Conservation (phyloP, 2,329 filamentous ascomycete genomes). For the Graphilbum fragrans region DNA sequence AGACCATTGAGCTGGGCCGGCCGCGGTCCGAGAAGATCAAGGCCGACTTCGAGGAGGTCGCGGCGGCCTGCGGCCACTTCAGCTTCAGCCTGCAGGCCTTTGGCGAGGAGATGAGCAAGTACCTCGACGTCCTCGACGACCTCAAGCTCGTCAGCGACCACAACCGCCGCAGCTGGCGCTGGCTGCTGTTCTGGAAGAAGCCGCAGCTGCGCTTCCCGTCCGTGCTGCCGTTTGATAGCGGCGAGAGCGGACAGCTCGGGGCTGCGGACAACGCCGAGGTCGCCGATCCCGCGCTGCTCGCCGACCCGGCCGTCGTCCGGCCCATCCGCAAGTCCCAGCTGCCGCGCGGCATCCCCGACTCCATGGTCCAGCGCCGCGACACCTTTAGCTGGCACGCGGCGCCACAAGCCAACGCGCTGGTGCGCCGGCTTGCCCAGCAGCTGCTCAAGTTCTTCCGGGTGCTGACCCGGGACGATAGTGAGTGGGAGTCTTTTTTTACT, state of each 20-base stretch:
- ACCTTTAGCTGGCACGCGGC: constrained; percentile 45
- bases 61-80: constrained; percentile 95
- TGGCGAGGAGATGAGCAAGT: constrained; percentile 75
- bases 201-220: constrained; percentile 9
- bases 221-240: constrained; percentile 22
- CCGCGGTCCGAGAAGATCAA: constrained; percentile 62
- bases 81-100: constrained; percentile 86
- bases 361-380: constrained; percentile 38
- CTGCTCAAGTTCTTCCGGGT: constrained; percentile 33
- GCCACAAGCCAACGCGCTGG: constrained; percentile 29
- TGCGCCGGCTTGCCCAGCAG: constrained; percentile 31
- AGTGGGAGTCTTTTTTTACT: constrained; percentile 10
- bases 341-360: constrained; percentile 42
- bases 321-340: constrained; percentile 40
- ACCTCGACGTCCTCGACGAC: constrained; percentile 75
- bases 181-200: constrained; percentile 64
- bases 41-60: constrained; percentile 93
- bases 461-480: constrained; percentile 40
- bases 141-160: constrained; percentile 60
- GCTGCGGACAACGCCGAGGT: background rate
- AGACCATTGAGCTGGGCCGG: constrained; percentile 59
- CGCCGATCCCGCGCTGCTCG: background rate
- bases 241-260: constrained; percentile 23
- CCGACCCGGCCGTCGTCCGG: constrained; percentile 21
- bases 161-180: constrained; percentile 61